Percentiles rank a stretch among this genome's conserved stretches.
Conservation (phyloP, 345 rosid genomes). For the Euphorbia peplus region DNA sequence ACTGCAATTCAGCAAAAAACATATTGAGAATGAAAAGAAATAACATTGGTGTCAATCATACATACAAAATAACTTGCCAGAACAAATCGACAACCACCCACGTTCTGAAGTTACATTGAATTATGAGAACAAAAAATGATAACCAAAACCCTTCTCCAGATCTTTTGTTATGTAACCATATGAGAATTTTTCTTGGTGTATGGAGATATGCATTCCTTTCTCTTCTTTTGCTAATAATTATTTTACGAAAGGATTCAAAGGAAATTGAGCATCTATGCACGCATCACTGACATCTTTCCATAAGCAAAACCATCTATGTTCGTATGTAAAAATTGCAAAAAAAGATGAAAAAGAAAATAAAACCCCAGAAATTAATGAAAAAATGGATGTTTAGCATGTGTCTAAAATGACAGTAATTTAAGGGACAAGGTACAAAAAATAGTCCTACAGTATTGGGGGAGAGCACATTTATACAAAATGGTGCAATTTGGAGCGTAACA, state of each 20-base stretch:
- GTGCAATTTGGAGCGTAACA: too few relatives aligned
- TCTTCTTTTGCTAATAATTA: neutral
- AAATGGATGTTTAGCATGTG: neutral
- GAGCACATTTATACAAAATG: too few relatives aligned
- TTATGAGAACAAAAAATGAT: neutral
- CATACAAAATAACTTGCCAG: neutral
- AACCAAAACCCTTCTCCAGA: neutral
- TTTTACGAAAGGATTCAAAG: neutral
- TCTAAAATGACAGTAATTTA: too few relatives aligned
- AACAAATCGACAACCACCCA: neutral
- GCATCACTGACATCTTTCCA: neutral
- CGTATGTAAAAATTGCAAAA: neutral
- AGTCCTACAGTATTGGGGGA: too few relatives aligned
- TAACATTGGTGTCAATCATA: neutral
- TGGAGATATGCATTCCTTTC: neutral
- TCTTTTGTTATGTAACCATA: neutral
- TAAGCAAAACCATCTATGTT: neutral
- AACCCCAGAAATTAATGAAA: neutral
- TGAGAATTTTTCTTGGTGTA: neutral
- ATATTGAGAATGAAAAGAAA: neutral
- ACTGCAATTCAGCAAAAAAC: slow-evolving; percentile 13
- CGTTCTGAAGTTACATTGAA: neutral
- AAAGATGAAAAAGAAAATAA: neutral
- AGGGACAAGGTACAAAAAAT: too few relatives aligned
- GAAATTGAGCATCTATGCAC: neutral